Base-by-base conservation (phyloP, 306 rosid genomes). In the Boehmeria nivea region DNA sequence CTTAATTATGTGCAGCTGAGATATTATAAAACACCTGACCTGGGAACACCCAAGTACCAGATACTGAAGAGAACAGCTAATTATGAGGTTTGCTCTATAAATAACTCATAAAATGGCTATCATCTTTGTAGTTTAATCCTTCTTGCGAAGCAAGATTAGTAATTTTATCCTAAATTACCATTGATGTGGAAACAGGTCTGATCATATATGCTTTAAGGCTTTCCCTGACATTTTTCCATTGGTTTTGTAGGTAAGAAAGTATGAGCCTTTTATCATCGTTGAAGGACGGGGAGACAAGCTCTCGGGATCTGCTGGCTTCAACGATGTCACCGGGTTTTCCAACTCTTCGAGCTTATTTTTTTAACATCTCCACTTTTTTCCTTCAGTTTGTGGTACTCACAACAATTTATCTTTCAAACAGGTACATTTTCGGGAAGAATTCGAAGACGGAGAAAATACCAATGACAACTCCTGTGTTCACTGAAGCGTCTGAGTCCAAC, bases 381-480 rank as follows among this genome's bases (percentile, higher is more conserved):
- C 4, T 40, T 40, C 17, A 3, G 17, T 14, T 40, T 40, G n/a
- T n/a, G n/a, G n/a, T 40, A n/a, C 4, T 40, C 1, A 8, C 4
- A 14, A 14, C 8, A n/a, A 11, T 0, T 40, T 11, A 8, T 40
- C 45, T 40, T 40, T 40, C 16, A n/a, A 12, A 3, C 36, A 87
- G 95, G 71, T 83, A 87, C 63, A 91, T 91, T 70, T 87, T 91
- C 54, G 96, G 96, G 42, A 87, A 87, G 79, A 87, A 91, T 59
- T 91, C 95, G 3, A 71, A 70, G 19, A 33, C 21, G 40, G 95
- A 84, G 75, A 91, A 84, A 73, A 87, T 91, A 61, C 85, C 95
- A 1, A 84, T 91, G 99, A 91, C 99, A 40, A 87, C 99, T 60
- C 96, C 99, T 0, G 95, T 87, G 19, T 91, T 91, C 83, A 87